Conservation (phyloP, 106 monocot species). For the Posidonia australis region DNA sequence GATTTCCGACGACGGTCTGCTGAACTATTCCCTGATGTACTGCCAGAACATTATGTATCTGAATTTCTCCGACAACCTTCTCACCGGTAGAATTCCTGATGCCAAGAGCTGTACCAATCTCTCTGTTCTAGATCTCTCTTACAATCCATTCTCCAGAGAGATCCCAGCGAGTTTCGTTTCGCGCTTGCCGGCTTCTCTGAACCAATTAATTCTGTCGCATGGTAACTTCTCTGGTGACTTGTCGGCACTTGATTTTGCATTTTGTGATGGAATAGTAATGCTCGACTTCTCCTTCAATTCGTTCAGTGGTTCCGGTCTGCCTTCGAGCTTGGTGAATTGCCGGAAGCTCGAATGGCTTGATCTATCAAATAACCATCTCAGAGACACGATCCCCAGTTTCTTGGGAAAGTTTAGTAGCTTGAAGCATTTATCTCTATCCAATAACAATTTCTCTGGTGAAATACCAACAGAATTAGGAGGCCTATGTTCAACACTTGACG, state of each 20-base stretch:
- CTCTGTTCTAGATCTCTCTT: conserved; percentile 38
- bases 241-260: conserved; percentile 36
- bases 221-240: conserved; percentile 71
- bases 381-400: conserved; percentile 28
- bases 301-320: conserved; percentile 35
- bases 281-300: conserved; percentile 58
- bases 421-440: conserved; percentile 34
- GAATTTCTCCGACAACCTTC: conserved; percentile 40
- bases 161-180: conserved; percentile 33
- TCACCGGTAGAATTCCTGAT: conserved; percentile 15
- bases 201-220: conserved; percentile 35
- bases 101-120: conserved; percentile 21
- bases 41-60: conserved; percentile 32
- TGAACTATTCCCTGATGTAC: conserved; percentile 38
- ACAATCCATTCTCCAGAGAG: conserved; percentile 36
- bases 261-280: conserved; percentile 25
- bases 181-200: conserved; percentile 25
- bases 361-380: conserved; percentile 39
- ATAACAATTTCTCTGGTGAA: conserved; percentile 44
- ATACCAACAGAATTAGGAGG: conserved; percentile 50
- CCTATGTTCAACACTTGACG: conserved; percentile 31
- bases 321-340: conserved; percentile 44
- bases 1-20: conserved; percentile 39
- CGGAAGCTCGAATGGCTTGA: conserved; percentile 38
- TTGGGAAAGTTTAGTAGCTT: conserved; percentile 27